Evolutionary conservation across 257 asterid genomes (phyloP).

Genomic region (Thymus mandschuricus): DNA sequence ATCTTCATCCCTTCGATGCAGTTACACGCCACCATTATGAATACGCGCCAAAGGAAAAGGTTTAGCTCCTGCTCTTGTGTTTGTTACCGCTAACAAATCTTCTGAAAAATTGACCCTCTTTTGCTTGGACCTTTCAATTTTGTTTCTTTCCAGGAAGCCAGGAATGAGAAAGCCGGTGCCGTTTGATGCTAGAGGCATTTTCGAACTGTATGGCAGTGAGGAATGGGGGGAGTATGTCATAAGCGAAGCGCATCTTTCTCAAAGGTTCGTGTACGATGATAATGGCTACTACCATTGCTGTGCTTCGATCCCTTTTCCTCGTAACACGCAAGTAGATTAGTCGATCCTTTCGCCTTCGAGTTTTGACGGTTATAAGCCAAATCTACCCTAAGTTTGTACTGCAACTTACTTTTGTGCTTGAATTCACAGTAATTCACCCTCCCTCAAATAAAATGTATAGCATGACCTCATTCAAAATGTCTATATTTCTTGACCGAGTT

Average conservation of each 20-base stretch:
- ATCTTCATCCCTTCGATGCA: conserved; percentile 52
- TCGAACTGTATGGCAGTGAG: conserved; percentile 65
- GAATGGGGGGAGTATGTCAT: conserved; percentile 89
- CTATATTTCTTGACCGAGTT: too few relatives aligned
- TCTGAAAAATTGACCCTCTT: background rate
- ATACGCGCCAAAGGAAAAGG: conserved; percentile 82
- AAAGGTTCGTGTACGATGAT: conserved; percentile 71
- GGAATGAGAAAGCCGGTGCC: conserved; percentile 40
- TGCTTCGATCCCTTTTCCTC: conserved; percentile 83
- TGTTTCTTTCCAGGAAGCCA: conserved; percentile 36
- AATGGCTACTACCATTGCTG: conserved; percentile 91
- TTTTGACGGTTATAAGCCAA: background rate
- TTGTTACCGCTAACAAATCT: background rate
- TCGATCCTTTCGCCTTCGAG: conserved; percentile 26
- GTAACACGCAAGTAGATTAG: conserved; percentile 45
- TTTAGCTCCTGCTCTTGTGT: conserved; percentile 26
- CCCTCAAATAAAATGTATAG: background rate
- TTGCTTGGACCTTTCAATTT: background rate
- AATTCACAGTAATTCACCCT: background rate
- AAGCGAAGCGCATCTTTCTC: conserved; percentile 87
- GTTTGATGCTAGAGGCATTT: conserved; percentile 80
- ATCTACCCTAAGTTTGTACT: background rate
- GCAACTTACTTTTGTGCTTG: conserved; percentile 15
- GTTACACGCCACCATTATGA: conserved; percentile 96
- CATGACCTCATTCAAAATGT: too few relatives aligned